Evolutionary conservation across 495 filamentous ascomycete species (phyloP).

Genomic region (Hyaloscypha finlandica): DNA sequence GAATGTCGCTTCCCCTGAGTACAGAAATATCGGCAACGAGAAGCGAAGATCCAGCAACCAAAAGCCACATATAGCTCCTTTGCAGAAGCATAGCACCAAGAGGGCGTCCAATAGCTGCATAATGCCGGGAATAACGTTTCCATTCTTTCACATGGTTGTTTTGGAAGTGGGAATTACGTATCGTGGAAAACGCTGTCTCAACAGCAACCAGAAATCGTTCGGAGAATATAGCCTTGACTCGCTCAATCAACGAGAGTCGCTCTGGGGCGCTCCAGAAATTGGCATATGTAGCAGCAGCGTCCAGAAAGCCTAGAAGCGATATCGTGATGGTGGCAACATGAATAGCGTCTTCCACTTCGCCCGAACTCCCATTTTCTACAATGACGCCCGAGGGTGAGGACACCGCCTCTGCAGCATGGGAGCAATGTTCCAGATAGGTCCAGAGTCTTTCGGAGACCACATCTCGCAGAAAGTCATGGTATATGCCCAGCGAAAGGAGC

Average conservation of each 20-base stretch:
- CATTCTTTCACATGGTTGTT: constrained; percentile 65
- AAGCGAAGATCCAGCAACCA: constrained; percentile 75
- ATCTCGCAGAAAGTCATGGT: constrained; percentile 65
- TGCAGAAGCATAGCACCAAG: constrained; percentile 92
- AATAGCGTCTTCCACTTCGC: constrained; percentile 61
- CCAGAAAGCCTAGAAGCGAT: constrained; percentile 84
- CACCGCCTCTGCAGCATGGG: constrained; percentile 46
- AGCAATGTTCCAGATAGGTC: constrained; percentile 67
- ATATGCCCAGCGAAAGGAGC: constrained; percentile 73
- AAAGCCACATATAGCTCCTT: constrained; percentile 79
- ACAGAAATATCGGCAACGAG: constrained; percentile 62
- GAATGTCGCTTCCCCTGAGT: constrained; percentile 62
- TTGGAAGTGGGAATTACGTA: constrained; percentile 62
- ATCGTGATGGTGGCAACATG: constrained; percentile 71
- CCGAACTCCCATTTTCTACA: constrained; percentile 42
- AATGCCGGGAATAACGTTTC: constrained; percentile 80
- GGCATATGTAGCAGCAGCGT: constrained; percentile 72
- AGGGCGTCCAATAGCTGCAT: constrained; percentile 75
- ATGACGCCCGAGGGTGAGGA: constrained; percentile 26
- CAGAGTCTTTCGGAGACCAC: constrained; percentile 60
- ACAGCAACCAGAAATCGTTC: constrained; percentile 81
- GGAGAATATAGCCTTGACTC: constrained; percentile 70
- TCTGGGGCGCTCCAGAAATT: constrained; percentile 77
- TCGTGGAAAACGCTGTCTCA: constrained; percentile 83
- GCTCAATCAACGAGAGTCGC: constrained; percentile 67